Conservation (phyloP, 768 basidiomycete species). For the Saitozyma podzolica region DNA sequence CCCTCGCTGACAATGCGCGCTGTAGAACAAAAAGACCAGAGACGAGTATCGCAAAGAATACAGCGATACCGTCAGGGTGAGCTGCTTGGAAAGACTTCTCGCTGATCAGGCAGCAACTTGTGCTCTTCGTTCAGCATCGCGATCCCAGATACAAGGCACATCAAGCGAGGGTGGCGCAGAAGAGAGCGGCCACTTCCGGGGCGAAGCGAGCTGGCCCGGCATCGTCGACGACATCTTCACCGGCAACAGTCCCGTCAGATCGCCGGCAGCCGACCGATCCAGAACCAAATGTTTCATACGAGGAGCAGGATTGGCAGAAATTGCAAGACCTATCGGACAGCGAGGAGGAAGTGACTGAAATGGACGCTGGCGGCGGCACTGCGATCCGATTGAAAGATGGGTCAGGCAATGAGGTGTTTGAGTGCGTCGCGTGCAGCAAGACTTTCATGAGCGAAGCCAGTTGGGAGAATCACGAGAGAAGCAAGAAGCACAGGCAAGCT, state of each 20-base stretch:
- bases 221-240: slow-evolving; percentile 47
- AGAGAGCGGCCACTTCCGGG: slow-evolving; percentile 25
- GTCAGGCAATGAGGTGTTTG: slow-evolving; percentile 49
- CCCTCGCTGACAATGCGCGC: too few species aligned
- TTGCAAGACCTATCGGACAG: slow-evolving; percentile 41
- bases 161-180: slow-evolving; percentile 30
- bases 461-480: slow-evolving; percentile 94
- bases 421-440: slow-evolving; percentile 93
- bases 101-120: slow-evolving; percentile 35
- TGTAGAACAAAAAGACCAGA: slow-evolving; percentile 75
- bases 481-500: slow-evolving; percentile 88
- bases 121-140: slow-evolving; percentile 62
- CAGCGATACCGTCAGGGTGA: slow-evolving; percentile 82
- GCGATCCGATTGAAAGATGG: slow-evolving; percentile 17
- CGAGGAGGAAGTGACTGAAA: slow-evolving; percentile 35
- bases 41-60: slow-evolving; percentile 87
- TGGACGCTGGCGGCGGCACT: slow-evolving; percentile 29
- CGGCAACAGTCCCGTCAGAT: slow-evolving; percentile 35
- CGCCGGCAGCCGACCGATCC: slow-evolving; percentile 49
- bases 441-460: slow-evolving; percentile 86
- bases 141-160: slow-evolving; percentile 72
- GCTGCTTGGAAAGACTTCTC: slow-evolving; percentile 37
- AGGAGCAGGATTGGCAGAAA: slow-evolving; percentile 91
- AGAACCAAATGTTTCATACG: slow-evolving; percentile 56
- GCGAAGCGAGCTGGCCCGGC: slow-evolving; percentile 52